phyloP scores from a whole-genome alignment of 139 green algal genomes.

The Deuterostichococcus epilithicus region DNA sequence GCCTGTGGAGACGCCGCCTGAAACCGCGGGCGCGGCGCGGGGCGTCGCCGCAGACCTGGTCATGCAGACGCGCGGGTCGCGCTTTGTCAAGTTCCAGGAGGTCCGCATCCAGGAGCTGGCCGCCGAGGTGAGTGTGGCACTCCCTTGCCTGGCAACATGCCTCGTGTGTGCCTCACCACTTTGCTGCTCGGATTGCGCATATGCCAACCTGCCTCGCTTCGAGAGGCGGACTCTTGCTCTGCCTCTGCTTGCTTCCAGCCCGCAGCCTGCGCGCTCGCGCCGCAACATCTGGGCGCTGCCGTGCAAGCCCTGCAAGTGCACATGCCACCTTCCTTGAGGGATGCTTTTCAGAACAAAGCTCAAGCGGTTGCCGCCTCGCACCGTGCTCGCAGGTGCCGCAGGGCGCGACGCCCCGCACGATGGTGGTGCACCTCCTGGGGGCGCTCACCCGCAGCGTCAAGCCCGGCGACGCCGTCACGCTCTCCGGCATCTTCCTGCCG shows the following conservation, averaged over 20 bases:
- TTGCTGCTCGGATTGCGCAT: no score
- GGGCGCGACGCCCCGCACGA: constrained; percentile 84
- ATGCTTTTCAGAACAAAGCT: neutral
- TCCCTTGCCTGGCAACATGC: no score
- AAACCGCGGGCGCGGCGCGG: constrained; percentile 21
- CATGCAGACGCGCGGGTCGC: constrained; percentile 80
- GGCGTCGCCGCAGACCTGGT: constrained; percentile 32
- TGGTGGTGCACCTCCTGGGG: constrained; percentile 85
- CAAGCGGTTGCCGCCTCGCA: constrained; percentile 40
- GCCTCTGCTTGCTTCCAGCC: neutral
- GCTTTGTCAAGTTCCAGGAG: constrained; percentile 96
- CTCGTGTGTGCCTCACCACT: no score
- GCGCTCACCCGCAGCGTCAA: constrained; percentile 82
- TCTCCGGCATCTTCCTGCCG: constrained; percentile 91
- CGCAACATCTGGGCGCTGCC: neutral
- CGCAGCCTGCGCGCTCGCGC: neutral
- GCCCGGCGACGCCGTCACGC: constrained; percentile 76
- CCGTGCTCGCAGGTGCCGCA: constrained; percentile 79
- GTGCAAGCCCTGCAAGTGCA: neutral
- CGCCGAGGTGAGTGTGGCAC: constrained; percentile 27
- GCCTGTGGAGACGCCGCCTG: constrained; percentile 53
- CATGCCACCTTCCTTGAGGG: neutral
- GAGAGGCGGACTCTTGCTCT: no score
- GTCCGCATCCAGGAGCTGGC: constrained; percentile 64
- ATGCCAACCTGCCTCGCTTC: no score